These are phyloP conservation scores for Peronospora tabacina DNA, from an alignment of 352 stramenopile species.

Conservation along the genomic window DNA sequence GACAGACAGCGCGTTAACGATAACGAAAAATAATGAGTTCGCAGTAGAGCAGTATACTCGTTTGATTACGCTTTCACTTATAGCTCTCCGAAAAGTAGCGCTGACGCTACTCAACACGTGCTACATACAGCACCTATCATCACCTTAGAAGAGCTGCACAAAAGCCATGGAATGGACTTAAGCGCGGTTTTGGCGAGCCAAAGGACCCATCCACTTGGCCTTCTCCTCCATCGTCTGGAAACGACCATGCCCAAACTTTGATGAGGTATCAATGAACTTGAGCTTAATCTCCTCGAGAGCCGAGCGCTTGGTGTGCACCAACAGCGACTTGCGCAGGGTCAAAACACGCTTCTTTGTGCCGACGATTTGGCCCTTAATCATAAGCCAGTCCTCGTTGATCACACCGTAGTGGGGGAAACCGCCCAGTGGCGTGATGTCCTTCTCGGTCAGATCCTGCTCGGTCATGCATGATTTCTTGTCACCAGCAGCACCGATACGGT, in stretches of 20 bases:
- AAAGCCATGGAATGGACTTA: slow-evolving; percentile 40
- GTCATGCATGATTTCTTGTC: slow-evolving; percentile 95
- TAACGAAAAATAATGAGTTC: slow-evolving; percentile 5
- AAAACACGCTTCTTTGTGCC: slow-evolving; percentile 98
- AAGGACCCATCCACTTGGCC: slow-evolving; percentile 97
- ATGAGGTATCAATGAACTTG: slow-evolving; percentile 95
- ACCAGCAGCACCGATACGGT: slow-evolving; percentile 92
- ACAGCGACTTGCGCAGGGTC: slow-evolving; percentile 97
- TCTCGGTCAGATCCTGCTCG: slow-evolving; percentile 98
- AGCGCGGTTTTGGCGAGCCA: slow-evolving; percentile 88
- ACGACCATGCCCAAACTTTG: slow-evolving; percentile 99
- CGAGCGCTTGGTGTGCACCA: slow-evolving; percentile 95
- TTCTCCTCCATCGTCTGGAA: slow-evolving; percentile 99
- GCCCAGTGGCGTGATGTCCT: slow-evolving; percentile 99
- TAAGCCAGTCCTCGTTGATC: slow-evolving; percentile 99
- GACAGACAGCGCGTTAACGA: too few species aligned
- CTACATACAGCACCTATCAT: slow-evolving; percentile 9
- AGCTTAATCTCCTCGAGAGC: slow-evolving; percentile 95
- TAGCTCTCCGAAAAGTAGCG: slow-evolving; percentile 13
- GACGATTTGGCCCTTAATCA: slow-evolving; percentile 98
- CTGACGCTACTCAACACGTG: slow-evolving; percentile 20
- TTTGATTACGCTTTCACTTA: slow-evolving; percentile 22
- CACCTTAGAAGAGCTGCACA: slow-evolving; percentile 11
- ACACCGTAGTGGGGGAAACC: slow-evolving; percentile 99
- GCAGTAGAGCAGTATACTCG: slow-evolving; percentile 38